Evolutionary conservation across 2,329 filamentous ascomycete genomes (phyloP), one percentile per base, ranked within the genome.

Genomic region (Bimuria novae-zelandiae): DNA sequence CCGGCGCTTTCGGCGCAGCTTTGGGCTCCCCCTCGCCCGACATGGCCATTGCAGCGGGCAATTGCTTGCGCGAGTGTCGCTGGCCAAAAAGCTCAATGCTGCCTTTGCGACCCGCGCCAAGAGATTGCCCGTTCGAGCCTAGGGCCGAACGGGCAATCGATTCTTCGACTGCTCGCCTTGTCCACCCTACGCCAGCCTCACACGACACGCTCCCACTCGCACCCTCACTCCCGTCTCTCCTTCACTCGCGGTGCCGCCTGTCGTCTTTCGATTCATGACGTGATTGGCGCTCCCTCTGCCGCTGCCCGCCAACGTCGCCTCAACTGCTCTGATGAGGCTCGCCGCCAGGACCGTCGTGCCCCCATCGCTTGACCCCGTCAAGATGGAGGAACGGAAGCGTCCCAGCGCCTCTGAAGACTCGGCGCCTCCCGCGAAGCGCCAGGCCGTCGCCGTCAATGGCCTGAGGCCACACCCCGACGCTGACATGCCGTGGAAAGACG

Each of bases 301-400:
- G 48, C 51, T 62, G 56, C 58, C 61, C 60, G 45, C 51, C 42
- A 55, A 54, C 33, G 51, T 46, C 57, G 52, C 75, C 68, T 75
- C 75, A 77, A 76, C 78, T 68, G 70, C 83, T 88, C 89, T 91
- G 84, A 95, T 95, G 90, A 84, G 89, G 84, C 86, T 89, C 80
- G 88, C 89, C 79, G 83, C 85, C 66, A 82, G 83, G 75, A 84
- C 86, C 77, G 82, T 87, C 77, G 83, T 87, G 82, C 85, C 86
- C 84, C 85, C 89, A 82, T 88, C 90, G 80, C 77, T 83, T 76
- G 87, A 87, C 83, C 83, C 90, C 79, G 82, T 86, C 81, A 96
- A 94, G 85, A 99, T 97, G 93, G 94, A 99, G 84, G 94, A 97
- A 82, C 91, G 94, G 85, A 99, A 99, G 85, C 87, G 94, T 85